These are phyloP conservation scores for Nigrospora oryzae DNA, from an alignment of 2,329 filamentous ascomycete species.

Conservation along the genomic window DNA sequence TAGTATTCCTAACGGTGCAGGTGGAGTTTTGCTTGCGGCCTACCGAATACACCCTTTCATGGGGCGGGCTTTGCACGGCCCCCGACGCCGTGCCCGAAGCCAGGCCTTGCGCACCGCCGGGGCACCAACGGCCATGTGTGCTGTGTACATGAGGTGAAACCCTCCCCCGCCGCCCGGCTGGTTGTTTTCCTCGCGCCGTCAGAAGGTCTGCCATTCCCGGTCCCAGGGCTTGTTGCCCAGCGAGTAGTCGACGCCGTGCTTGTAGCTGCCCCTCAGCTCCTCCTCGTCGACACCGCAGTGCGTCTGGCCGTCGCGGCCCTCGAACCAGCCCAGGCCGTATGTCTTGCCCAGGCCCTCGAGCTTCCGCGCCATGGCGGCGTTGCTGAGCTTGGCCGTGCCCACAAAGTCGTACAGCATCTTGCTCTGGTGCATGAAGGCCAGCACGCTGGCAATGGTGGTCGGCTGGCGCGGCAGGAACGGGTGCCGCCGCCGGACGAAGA, in stretches of 20 bases:
- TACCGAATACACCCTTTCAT: too few species aligned
- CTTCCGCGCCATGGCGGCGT: slow-evolving; percentile 50
- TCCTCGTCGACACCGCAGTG: slow-evolving; percentile 76
- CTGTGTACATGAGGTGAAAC: too few species aligned
- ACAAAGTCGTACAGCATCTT: slow-evolving; percentile 75
- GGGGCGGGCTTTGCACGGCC: too few species aligned
- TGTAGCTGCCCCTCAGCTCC: slow-evolving; percentile 57
- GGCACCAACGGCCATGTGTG: too few species aligned
- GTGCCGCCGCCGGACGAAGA: slow-evolving; percentile 54
- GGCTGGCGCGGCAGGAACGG: slow-evolving; percentile 72
- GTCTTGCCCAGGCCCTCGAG: slow-evolving; percentile 54
- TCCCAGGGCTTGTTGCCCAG: slow-evolving; percentile 44
- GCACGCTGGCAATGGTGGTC: slow-evolving; percentile 66
- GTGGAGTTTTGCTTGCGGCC: too few species aligned
- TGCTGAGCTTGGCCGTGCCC: slow-evolving; percentile 55
- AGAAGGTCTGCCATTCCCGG: slow-evolving; percentile 27
- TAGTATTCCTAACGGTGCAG: too few species aligned
- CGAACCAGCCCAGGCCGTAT: slow-evolving; percentile 73
- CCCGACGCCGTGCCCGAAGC: too few species aligned
- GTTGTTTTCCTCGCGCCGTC: not conserved
- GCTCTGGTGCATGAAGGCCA: slow-evolving; percentile 72
- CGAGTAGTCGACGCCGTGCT: slow-evolving; percentile 48
- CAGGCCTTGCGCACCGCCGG: too few species aligned
- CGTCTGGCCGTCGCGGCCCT: slow-evolving; percentile 60
- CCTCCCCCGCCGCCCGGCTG: too few species aligned